These are phyloP conservation scores for Conidiobolus incongruus DNA, from an alignment of 371 early-diverging fungal species.

Conservation along the genomic window DNA sequence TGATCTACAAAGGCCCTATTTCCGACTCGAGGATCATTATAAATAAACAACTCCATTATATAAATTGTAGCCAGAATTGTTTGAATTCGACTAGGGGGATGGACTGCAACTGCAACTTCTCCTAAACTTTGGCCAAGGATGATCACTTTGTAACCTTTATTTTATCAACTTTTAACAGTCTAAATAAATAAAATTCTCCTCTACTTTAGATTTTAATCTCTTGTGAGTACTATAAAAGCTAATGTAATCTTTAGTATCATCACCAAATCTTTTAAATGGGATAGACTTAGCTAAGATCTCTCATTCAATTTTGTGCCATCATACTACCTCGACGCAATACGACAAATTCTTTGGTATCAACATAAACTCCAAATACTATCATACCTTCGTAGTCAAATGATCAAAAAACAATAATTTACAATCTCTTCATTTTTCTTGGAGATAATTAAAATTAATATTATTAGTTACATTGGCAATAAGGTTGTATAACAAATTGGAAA, in stretches of 20 bases:
- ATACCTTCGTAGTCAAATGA: too few relatives aligned
- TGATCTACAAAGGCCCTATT: not conserved
- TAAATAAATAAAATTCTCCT: too few relatives aligned
- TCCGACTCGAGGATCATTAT: not conserved
- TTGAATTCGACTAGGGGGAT: not conserved
- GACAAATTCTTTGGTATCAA: too few relatives aligned
- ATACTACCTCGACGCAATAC: too few relatives aligned
- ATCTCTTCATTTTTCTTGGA: too few relatives aligned
- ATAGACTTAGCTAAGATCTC: not conserved
- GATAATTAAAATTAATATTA: too few relatives aligned
- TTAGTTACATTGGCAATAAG: too few relatives aligned
- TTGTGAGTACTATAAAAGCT: not conserved
- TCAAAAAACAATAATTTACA: too few relatives aligned
- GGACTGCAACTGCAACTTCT: not conserved
- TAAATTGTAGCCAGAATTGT: not conserved
- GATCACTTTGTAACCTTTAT: not conserved
- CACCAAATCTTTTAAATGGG: too few relatives aligned
- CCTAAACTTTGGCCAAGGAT: not conserved
- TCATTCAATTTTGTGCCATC: not conserved
- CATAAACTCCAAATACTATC: too few relatives aligned
- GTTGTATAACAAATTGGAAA: too few relatives aligned
- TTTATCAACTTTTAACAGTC: not conserved
- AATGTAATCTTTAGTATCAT: not conserved
- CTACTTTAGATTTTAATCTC: not conserved
- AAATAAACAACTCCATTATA: not conserved